Conservation (phyloP, 2,329 filamentous ascomycete genomes). For the Neobulgaria alba region DNA sequence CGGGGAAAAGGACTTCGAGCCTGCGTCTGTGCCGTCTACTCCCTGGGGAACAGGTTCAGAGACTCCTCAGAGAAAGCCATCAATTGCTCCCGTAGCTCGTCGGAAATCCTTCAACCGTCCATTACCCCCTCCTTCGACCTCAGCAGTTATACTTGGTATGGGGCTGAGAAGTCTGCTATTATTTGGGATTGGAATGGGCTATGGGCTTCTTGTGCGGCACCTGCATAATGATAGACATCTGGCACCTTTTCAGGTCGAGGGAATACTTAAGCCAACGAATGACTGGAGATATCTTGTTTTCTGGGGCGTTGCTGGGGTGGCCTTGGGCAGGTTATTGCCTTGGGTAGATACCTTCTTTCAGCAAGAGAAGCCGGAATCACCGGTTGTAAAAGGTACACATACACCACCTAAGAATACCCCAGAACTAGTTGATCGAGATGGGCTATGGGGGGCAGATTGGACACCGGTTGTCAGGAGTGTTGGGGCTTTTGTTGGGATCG, state of each 20-base stretch:
- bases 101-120: conserved; percentile 15
- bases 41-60: conserved; percentile 74
- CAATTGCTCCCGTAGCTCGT: conserved; percentile 5
- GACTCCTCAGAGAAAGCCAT: conserved; percentile 37
- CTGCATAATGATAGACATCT: conserved; percentile 63
- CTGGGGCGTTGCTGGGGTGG: conserved; percentile 76
- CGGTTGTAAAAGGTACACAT: not conserved
- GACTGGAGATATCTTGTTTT: conserved; percentile 63
- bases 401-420: conserved; percentile 10
- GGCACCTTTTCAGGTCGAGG: conserved; percentile 47
- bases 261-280: conserved; percentile 34
- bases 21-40: conserved; percentile 49
- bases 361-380: conserved; percentile 17
- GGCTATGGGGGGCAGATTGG: conserved; percentile 57
- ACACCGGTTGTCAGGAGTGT: conserved; percentile 61
- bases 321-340: conserved; percentile 70
- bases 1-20: conserved; percentile 36
- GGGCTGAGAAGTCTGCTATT: conserved; percentile 58
- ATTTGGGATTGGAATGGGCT: conserved; percentile 71
- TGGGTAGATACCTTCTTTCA: conserved; percentile 76
- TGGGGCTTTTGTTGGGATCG: conserved; percentile 64
- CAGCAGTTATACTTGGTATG: conserved; percentile 30
- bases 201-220: conserved; percentile 73
- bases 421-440: conserved; percentile 16
- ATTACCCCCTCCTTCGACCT: conserved; percentile 19